These are phyloP conservation scores for Skeletonema potamos DNA, from an alignment of 108 stramenopile species.

Conservation along the genomic window DNA sequence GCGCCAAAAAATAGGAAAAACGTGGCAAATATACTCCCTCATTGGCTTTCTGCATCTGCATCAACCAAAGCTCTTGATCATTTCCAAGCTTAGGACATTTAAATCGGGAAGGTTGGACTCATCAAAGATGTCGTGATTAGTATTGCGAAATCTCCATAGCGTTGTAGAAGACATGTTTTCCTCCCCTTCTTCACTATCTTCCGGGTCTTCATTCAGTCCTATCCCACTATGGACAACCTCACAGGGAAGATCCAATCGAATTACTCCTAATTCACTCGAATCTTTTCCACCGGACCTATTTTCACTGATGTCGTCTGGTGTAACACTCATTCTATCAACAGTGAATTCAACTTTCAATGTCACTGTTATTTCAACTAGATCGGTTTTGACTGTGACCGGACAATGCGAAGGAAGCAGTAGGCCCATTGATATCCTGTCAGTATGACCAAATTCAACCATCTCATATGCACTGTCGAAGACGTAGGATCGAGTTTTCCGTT, in stretches of 20 bases:
- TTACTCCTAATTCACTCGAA: conserved; percentile 12
- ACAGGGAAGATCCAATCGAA: conserved; percentile 40
- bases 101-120: conserved; percentile 17
- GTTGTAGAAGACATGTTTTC: neutral
- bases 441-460: conserved; percentile 39
- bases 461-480: conserved; percentile 45
- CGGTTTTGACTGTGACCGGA: conserved; percentile 42
- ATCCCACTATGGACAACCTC: conserved; percentile 32
- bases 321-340: conserved; percentile 11
- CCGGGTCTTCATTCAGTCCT: conserved; percentile 5
- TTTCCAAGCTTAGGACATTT: conserved; percentile 3
- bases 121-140: neutral
- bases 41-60: neutral
- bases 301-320: neutral
- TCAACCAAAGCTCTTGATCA: neutral
- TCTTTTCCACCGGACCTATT: neutral
- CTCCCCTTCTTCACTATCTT: conserved; percentile 1
- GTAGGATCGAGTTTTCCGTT: conserved; percentile 45
- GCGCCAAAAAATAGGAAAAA: too few species aligned
- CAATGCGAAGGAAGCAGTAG: conserved; percentile 46
- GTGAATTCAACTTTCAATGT: conserved; percentile 42
- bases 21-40: too few species aligned
- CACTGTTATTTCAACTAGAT: conserved; percentile 44
- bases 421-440: conserved; percentile 41
- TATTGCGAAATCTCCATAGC: neutral